Base-by-base conservation (phyloP, 345 rosid species). In the Physaria fendleri region DNA sequence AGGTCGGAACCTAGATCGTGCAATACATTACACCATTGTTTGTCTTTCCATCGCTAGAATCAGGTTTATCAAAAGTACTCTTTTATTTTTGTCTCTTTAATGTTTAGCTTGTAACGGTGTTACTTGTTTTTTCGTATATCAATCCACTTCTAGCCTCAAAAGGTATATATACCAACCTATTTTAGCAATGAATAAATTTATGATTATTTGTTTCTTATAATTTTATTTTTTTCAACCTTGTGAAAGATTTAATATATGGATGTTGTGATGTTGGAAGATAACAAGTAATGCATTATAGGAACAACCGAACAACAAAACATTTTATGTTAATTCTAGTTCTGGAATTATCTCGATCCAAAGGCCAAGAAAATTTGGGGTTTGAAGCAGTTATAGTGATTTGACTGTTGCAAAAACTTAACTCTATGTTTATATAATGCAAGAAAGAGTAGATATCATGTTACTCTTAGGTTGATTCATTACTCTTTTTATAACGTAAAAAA, bases 151-250 rank as follows among this genome's bases (percentile, higher is more conserved):
- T n/a, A n/a, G n/a, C n/a, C n/a, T n/a, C n/a, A n/a, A n/a, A n/a
- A n/a, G n/a, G n/a, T n/a, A n/a, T n/a, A n/a, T n/a, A n/a, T n/a
- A n/a, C n/a, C n/a, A n/a, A n/a, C n/a, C n/a, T n/a, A n/a, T n/a
- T n/a, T n/a, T n/a, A n/a, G n/a, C n/a, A n/a, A n/a, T n/a, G n/a
- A n/a, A n/a, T n/a, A n/a, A n/a, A n/a, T n/a, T n/a, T n/a, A n/a
- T n/a, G n/a, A n/a, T n/a, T n/a, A n/a, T n/a, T n/a, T n/a, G n/a
- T n/a, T n/a, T n/a, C n/a, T n/a, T n/a, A n/a, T n/a, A n/a, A n/a
- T n/a, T n/a, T n/a, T 87, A 93, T 72, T n/a, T n/a, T n/a, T n/a
- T n/a, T n/a, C n/a, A 94, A 97, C 87, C 96, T 94, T 58, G 85
- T 82, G 25, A 97, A 97, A 34, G 99, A 94, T 79, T 63, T 94